Base-by-base conservation (phyloP, 495 filamentous ascomycete species). In the Bombardia bombarda region DNA sequence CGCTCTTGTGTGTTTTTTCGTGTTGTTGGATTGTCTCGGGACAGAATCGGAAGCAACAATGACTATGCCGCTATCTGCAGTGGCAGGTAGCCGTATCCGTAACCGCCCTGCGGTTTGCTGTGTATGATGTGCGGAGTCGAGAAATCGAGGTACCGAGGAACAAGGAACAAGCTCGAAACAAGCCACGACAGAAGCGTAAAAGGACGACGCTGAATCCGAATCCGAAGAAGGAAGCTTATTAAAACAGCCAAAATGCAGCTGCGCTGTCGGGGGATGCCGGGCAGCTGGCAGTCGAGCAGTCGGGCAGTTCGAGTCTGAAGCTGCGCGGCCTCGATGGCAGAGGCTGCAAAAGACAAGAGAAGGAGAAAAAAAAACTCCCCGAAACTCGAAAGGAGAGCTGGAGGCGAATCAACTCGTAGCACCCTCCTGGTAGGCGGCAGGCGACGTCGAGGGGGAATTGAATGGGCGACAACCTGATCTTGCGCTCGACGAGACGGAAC, bases 41-140 rank as follows among this genome's bases (percentile, higher is more conserved):
- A 24, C 46, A 31, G 30, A 26, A 14, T 34, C 37, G 39, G 20
- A 19, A 43, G 6, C 26, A 28, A 28, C 26, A 28, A 28, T 31
- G 31, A 22, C 21, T 13, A 42, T 32, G 24, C 23, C 23, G 30
- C 38, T 42, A 34, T 1, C 12, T 5, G 16, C 14, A 20, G 14
- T 32, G 40, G 28, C 19, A 12, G 8, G 38, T 40, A 32, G 17
- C 23, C 28, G 40, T 21, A 31, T 40, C 37, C 43, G 48, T 34
- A 49, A 58, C 55, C 57, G 60, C 56, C 55, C 57, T 51, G 57
- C 57, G 57, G 50, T 53, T 51, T 43, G n/a, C n/a, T n/a, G n/a
- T n/a, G n/a, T n/a, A n/a, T n/a, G n/a, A n/a, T n/a, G n/a, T n/a
- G n/a, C n/a, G n/a, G n/a, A n/a, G n/a, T n/a, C n/a, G n/a, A n/a